phyloP scores from a whole-genome alignment of 208 protist species.

The Leishmania gerbilli region DNA sequence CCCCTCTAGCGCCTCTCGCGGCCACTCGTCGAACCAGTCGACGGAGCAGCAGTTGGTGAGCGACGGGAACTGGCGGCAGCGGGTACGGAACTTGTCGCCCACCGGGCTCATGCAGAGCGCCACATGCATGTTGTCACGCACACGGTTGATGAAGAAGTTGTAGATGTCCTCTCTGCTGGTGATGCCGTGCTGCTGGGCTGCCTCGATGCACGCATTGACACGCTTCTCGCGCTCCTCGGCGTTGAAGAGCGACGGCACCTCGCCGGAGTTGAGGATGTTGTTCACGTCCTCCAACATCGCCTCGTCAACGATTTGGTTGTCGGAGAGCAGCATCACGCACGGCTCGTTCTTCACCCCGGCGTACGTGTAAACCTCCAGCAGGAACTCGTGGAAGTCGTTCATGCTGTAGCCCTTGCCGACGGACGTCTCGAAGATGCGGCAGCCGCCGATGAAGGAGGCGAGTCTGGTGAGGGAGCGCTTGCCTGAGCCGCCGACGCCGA shows the following conservation, averaged over 20 bases:
- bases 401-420: conserved; percentile 94
- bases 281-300: conserved; percentile 98
- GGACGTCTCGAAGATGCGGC: conserved; percentile 91
- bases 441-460: conserved; percentile 90
- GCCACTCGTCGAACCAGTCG: conserved; percentile 98
- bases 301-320: conserved; percentile 96
- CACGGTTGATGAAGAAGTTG: conserved; percentile 95
- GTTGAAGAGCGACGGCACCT: conserved; percentile 97
- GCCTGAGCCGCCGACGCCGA: conserved; percentile 97
- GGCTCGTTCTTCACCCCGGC: conserved; percentile 87
- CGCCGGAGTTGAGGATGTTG: conserved; percentile 97
- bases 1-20: conserved; percentile 90
- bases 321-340: conserved; percentile 94
- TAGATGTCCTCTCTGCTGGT: conserved; percentile 93
- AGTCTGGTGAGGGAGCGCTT: conserved; percentile 96
- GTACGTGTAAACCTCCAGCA: conserved; percentile 91
- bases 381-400: conserved; percentile 92
- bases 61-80: conserved; percentile 97
- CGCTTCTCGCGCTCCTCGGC: conserved; percentile 96
- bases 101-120: conserved; percentile 97
- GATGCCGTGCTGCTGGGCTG: conserved; percentile 88
- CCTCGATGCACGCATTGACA: conserved; percentile 91
- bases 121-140: conserved; percentile 96
- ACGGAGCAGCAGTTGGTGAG: conserved; percentile 98
- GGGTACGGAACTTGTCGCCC: conserved; percentile 93